Percentiles rank a stretch among this genome's conserved stretches.
Evolutionary conservation across 805 yeast genomes (phyloP).

Genomic region (Cyberlindnera japonica): DNA sequence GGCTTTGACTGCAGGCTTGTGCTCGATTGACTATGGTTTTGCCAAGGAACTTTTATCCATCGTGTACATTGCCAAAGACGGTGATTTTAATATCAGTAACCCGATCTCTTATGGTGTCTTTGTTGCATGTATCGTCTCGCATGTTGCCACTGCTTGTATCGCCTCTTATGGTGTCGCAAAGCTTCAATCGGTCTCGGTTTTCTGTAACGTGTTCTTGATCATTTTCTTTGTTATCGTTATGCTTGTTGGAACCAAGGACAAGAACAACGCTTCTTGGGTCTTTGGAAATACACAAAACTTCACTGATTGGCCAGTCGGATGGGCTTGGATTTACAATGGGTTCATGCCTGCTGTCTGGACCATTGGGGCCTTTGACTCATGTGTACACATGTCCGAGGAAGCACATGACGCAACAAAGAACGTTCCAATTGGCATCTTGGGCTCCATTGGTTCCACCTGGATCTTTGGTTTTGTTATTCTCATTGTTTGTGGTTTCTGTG

Average conservation of each 20-base stretch:
- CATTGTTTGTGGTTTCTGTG: slow-evolving; percentile 51
- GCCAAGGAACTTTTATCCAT: slow-evolving; percentile 57
- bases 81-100: slow-evolving; percentile 45
- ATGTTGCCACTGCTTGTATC: slow-evolving; percentile 36
- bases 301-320: slow-evolving; percentile 54
- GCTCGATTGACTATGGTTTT: slow-evolving; percentile 69
- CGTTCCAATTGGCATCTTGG: slow-evolving; percentile 61
- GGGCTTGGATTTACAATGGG: slow-evolving; percentile 45
- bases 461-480: slow-evolving; percentile 54
- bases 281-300: slow-evolving; percentile 48
- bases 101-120: slow-evolving; percentile 61
- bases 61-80: slow-evolving; percentile 38
- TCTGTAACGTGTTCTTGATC: slow-evolving; percentile 46
- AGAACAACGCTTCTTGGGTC: slow-evolving; percentile 47
- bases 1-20: slow-evolving; percentile 62
- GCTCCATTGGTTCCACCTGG: slow-evolving; percentile 54
- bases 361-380: slow-evolving; percentile 67
- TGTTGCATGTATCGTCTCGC: slow-evolving; percentile 50
- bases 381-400: slow-evolving; percentile 71
- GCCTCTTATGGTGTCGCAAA: slow-evolving; percentile 51
- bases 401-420: slow-evolving; percentile 55
- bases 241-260: slow-evolving; percentile 49
- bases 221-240: slow-evolving; percentile 57
- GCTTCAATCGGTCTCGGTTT: slow-evolving; percentile 53
- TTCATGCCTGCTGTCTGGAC: slow-evolving; percentile 74